Base-by-base conservation (phyloP, 169 alveolate genomes). In the Blepharisma undulans region DNA sequence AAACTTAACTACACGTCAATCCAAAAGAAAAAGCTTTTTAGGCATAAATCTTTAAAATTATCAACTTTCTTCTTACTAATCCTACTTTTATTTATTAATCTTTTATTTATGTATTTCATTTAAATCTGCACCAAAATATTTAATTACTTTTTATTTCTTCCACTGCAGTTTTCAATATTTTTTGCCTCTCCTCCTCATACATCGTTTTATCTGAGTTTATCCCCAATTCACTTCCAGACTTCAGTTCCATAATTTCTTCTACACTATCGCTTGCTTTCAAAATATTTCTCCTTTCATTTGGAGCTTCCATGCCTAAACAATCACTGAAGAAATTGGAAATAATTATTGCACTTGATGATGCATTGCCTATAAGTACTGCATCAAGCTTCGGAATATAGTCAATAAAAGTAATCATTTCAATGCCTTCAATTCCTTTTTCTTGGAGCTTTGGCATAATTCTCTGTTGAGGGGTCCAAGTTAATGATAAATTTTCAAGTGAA, bases 241-340 rank as follows among this genome's bases (percentile, higher is more conserved):
- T 48, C 66, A 48, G 66, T 48, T 48, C 66, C 66, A 48, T 18
- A 48, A 48, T 48, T 48, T 48, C 66, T 48, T 48, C 66, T 48
- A 48, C 66, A 48, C 16, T 48, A 48, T 48, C 66, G 14, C 14
- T 48, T 48, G 66, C 66, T 48, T 48, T 48, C 66, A 48, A 48
- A 48, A 48, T 48, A 5, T 48, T 48, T 48, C 66, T 48, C 66
- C 66, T 48, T 18, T 48, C 66, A 5, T 48, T 5, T 10, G 12
- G 66, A 48, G 66, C 12, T 48, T 48, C 66, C 12, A 48, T 3
- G 8, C 89, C 89, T 25, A 82, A 33, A 4, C 89, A 22, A 21
- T 32, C 76, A 33, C 78, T 60, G 10, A 82, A 48, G n/a, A 82
- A 82, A 30, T 82, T 82, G 22, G 89, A 82, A 59, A 82, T 82